A percentile compares a stretch with the other conserved stretches of the same genome.
Conservation (phyloP, 768 basidiomycete species). For the Holtermanniella nyarrowii region DNA sequence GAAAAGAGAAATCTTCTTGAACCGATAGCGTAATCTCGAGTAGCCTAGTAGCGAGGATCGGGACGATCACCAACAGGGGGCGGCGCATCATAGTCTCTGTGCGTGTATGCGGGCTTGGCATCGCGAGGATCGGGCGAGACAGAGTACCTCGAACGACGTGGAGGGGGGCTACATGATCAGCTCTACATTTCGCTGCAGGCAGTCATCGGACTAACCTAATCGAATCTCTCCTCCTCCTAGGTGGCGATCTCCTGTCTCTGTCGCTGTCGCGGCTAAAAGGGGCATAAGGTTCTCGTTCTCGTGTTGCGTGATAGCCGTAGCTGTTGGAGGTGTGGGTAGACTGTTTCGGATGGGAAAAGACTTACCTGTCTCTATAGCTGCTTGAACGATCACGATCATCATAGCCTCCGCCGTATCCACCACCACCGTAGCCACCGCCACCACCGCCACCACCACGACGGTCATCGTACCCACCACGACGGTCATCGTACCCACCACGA, state of each 20-base stretch:
- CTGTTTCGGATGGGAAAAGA: not conserved
- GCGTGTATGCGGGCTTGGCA: conserved; percentile 7
- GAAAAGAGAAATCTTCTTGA: too few relatives aligned
- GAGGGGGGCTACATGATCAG: conserved; percentile 3
- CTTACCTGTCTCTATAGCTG: conserved; percentile 8
- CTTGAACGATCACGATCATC: not conserved
- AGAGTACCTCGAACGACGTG: conserved; percentile 25
- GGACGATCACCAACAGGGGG: conserved; percentile 13
- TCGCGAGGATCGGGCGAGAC: conserved; percentile 34
- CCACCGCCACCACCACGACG: conserved; percentile 6
- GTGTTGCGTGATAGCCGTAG: conserved; percentile 5
- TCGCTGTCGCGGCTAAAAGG: conserved; percentile 29
- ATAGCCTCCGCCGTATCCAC: conserved; percentile 22
- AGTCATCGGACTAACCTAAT: conserved; percentile 22
- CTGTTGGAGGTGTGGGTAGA: not conserved
- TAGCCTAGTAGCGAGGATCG: conserved; percentile 29
- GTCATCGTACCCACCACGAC: conserved; percentile 7
- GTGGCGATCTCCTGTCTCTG: conserved; percentile 13
- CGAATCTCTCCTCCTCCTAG: conserved; percentile 17
- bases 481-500: conserved; percentile 10
- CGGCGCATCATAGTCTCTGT: conserved; percentile 29
- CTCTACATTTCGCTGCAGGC: not conserved
- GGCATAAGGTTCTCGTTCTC: conserved; percentile 26
- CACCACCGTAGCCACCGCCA: conserved; percentile 8
- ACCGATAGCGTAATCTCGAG: too few relatives aligned